These are phyloP conservation scores for Rozella allomycis DNA, from an alignment of 371 early-diverging fungal species.

Conservation along the genomic window DNA sequence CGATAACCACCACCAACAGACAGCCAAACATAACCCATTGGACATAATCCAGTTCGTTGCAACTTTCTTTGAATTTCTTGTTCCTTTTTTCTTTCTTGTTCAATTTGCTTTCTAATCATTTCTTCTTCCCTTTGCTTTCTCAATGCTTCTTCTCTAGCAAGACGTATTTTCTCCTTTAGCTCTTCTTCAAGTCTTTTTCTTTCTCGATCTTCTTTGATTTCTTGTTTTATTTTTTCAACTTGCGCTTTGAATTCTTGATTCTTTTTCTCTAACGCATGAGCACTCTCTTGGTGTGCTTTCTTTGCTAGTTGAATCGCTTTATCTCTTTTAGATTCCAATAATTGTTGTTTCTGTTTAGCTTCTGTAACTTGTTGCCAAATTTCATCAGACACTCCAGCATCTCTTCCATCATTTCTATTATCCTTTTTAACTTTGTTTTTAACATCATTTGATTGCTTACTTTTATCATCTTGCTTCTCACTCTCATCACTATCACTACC, in stretches of 20 bases:
- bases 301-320: too few relatives aligned
- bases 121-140: too few relatives aligned
- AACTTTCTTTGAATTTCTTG: conserved; percentile 5
- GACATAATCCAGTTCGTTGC: conserved; percentile 5
- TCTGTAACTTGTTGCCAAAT: conserved; percentile 7
- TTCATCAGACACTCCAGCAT: conserved; percentile 7
- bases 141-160: not conserved
- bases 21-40: conserved; percentile 7
- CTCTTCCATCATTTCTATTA: conserved; percentile 1
- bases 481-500: not conserved
- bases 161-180: conserved; percentile 1
- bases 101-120: too few relatives aligned
- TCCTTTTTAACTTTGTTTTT: not conserved
- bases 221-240: conserved; percentile 3
- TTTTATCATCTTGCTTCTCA: not conserved
- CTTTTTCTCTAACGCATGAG: too few relatives aligned
- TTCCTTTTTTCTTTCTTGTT: conserved; percentile 1
- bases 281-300: too few relatives aligned
- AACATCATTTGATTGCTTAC: not conserved
- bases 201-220: conserved; percentile 2
- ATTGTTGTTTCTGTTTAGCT: conserved; percentile 3
- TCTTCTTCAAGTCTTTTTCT: conserved; percentile 3
- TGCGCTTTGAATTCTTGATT: too few relatives aligned
- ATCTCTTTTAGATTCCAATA: too few relatives aligned
- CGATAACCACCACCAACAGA: conserved; percentile 9